Evolutionary conservation across 805 yeast species (phyloP).

Genomic region (Lachancea kluyveri): DNA sequence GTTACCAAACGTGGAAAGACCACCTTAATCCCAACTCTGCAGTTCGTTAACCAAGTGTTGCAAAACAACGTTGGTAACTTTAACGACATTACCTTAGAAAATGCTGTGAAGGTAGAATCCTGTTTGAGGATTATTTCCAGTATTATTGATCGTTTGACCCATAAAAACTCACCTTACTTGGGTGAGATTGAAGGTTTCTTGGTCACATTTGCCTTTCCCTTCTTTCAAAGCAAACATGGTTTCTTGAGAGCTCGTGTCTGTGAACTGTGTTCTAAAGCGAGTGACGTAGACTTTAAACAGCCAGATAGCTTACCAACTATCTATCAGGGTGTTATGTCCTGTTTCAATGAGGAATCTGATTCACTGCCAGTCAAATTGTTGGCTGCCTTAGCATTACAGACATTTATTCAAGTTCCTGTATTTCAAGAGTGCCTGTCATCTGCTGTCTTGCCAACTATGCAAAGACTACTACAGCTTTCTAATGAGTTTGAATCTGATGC

Average conservation of each 20-base stretch:
- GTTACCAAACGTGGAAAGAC: constrained; percentile 59
- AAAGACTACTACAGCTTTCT: constrained; percentile 64
- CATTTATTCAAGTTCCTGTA: constrained; percentile 56
- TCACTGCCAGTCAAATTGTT: constrained; percentile 73
- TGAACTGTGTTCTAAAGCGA: constrained; percentile 59
- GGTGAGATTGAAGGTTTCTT: constrained; percentile 67
- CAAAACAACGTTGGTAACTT: constrained; percentile 11
- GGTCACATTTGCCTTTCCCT: constrained; percentile 60
- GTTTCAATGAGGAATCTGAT: constrained; percentile 38
- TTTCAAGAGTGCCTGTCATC: constrained; percentile 64
- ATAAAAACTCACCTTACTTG: constrained; percentile 49
- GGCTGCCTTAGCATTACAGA: constrained; percentile 81
- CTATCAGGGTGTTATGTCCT: constrained; percentile 40
- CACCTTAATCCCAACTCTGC: constrained; percentile 54
- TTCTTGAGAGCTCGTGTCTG: constrained; percentile 74
- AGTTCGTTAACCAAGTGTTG: constrained; percentile 51
- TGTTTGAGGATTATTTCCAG: constrained; percentile 73
- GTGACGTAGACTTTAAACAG: constrained; percentile 49
- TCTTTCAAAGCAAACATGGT: constrained; percentile 51
- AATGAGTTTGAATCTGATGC: constrained; percentile 83
- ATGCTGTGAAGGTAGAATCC: constrained; percentile 70
- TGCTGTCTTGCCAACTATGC: constrained; percentile 77
- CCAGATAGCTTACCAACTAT: constrained; percentile 32
- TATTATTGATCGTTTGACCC: constrained; percentile 52
- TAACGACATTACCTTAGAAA: constrained; percentile 34